Evolutionary conservation across 1,284 basidiomycete genomes (phyloP), one percentile per base, ranked within the genome.

Genomic region (Naganishia sp.): DNA sequence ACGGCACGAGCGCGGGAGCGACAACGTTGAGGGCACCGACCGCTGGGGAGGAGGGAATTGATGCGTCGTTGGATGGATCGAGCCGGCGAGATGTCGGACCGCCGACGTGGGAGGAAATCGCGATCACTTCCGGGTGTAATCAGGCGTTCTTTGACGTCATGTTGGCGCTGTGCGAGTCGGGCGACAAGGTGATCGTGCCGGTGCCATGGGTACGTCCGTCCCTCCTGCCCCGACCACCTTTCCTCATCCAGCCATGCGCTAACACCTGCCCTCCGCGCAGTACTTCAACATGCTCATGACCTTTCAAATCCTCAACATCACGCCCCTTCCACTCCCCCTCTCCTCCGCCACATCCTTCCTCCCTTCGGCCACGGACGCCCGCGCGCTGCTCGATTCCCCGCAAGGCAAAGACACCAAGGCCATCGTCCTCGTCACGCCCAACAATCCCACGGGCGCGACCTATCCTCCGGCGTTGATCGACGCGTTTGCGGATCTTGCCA

Each of bases 211-310:
- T 57, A 55, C 46, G 42, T 49, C 48, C 67, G 68, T 65, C 52
- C 44, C 15, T 63, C 69, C 52, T 10, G 25, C 10, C 21, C 21
- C 21, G 21, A 21, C 21, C 21, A 21, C 21, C 21, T 21, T 21
- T 21, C 21, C 21, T 21, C 21, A 21, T 21, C 21, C 21, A 21
- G 21, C 21, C 21, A 21, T 21, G 21, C 13, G 33, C 53, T 55
- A 6, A 55, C n/a, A 6, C 33, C 53, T 33, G 15, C 31, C 33
- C 36, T 48, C 36, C n/a, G 16, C 16, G 3, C 69, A 88, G 83
- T 90, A 90, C 74, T 90, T 91, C 75, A 90, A 90, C 78, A 86
- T 90, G 69, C 87, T 88, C 70, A 93, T 92, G 90, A 85, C 84
- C 0, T 80, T 90, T 39, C 85, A 84, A 39, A 82, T 90, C 70